These are phyloP conservation scores for Fusarium siculi DNA, from an alignment of 2,329 filamentous ascomycete species.

Conservation along the genomic window DNA sequence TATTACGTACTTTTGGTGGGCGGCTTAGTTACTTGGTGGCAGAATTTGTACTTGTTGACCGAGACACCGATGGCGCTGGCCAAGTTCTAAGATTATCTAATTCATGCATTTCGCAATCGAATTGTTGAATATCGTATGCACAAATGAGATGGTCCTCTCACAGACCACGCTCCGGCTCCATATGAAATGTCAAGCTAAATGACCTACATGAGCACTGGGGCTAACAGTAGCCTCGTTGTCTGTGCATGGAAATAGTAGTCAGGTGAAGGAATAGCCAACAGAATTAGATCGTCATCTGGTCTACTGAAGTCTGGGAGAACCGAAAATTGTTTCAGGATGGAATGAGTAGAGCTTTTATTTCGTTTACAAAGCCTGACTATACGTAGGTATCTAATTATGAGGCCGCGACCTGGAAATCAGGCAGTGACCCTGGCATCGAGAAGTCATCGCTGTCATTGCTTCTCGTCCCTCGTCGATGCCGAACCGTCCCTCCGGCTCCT, in stretches of 20 bases:
- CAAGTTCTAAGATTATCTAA: conserved; percentile 41
- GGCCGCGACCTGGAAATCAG: conserved; percentile 50
- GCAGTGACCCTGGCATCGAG: conserved; percentile 60
- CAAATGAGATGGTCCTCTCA: conserved; percentile 19
- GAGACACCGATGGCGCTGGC: conserved; percentile 53
- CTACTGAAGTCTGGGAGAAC: background rate
- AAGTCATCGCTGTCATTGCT: conserved; percentile 52
- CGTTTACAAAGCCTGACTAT: background rate
- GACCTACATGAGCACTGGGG: conserved; percentile 7
- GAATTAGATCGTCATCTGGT: background rate
- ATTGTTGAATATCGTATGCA: conserved; percentile 5
- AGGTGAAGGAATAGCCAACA: background rate
- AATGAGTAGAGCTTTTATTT: conserved; percentile 13
- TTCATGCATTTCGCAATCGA: conserved; percentile 10
- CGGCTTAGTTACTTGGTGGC: conserved; percentile 79
- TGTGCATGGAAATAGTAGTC: conserved; percentile 12
- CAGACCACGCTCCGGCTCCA: conserved; percentile 9
- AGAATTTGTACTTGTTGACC: conserved; percentile 77
- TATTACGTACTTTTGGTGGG: conserved; percentile 83
- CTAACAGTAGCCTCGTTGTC: conserved; percentile 3
- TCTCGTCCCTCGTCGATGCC: conserved; percentile 52
- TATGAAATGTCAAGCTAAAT: conserved; percentile 6
- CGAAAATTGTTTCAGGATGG: background rate
- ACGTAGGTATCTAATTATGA: conserved; percentile 18
- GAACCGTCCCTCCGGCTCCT: conserved; percentile 50